Evolutionary conservation across 495 filamentous ascomycete genomes (phyloP).

Genomic region (Penicillium simplicissimum): DNA sequence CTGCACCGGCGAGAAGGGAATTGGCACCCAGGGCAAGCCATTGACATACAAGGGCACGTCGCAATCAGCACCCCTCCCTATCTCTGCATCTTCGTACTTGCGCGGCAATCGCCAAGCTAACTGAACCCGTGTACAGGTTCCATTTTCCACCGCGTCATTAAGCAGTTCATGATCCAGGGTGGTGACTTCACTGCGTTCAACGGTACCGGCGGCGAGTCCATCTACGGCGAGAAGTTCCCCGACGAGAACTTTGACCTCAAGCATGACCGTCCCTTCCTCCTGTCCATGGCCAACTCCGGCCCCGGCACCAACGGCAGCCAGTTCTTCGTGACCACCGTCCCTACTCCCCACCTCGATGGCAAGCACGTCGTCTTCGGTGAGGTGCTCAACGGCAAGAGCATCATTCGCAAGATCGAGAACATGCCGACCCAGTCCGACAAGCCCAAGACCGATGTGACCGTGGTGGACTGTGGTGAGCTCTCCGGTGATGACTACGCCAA

Average conservation of each 20-base stretch:
- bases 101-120: not conserved
- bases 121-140: slow-evolving; percentile 52
- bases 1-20: slow-evolving; percentile 90
- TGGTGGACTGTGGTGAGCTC: slow-evolving; percentile 87
- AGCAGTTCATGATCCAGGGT: slow-evolving; percentile 98
- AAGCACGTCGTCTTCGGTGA: slow-evolving; percentile 78
- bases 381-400: slow-evolving; percentile 79
- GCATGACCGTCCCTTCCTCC: slow-evolving; percentile 91
- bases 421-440: slow-evolving; percentile 79
- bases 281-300: slow-evolving; percentile 98
- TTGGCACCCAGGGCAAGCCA: slow-evolving; percentile 80
- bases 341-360: slow-evolving; percentile 88
- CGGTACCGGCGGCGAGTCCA: slow-evolving; percentile 94
- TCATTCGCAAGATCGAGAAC: slow-evolving; percentile 90
- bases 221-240: slow-evolving; percentile 97
- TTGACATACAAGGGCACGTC: slow-evolving; percentile 63
- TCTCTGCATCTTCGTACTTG: not conserved
- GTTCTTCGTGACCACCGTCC: slow-evolving; percentile 96
- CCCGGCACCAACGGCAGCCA: slow-evolving; percentile 93
- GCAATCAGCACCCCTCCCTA: not conserved
- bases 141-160: slow-evolving; percentile 95
- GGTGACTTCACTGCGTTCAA: slow-evolving; percentile 97
- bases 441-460: slow-evolving; percentile 69
- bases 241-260: slow-evolving; percentile 95
- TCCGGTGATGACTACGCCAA: slow-evolving; percentile 63